Evolutionary conservation across 2,329 filamentous ascomycete species (phyloP).

Genomic region (Corniculantispora saksenae): DNA sequence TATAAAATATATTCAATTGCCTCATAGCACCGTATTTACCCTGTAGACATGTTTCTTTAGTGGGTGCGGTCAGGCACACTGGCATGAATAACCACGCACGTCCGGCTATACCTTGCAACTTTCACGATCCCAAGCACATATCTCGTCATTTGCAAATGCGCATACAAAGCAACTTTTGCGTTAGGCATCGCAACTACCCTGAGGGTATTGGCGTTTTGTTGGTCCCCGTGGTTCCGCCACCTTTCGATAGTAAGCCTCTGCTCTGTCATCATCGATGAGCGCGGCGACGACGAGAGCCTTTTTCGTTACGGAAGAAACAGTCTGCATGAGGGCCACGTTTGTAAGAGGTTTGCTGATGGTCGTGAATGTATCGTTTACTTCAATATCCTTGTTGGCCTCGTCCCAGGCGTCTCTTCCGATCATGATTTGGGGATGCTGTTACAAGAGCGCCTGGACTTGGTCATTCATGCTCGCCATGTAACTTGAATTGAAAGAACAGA

Average conservation of each 20-base stretch:
- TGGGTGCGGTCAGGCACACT: no score
- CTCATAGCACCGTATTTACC: no score
- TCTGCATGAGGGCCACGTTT: background rate
- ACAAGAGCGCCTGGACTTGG: background rate
- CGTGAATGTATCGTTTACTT: background rate
- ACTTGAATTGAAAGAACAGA: background rate
- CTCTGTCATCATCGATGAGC: background rate
- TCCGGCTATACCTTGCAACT: background rate
- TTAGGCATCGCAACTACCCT: background rate
- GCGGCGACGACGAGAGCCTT: background rate
- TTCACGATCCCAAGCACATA: background rate
- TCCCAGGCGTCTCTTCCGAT: background rate
- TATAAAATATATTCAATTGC: no score
- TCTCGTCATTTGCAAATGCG: background rate
- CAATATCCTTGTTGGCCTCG: background rate
- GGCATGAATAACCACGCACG: no score
- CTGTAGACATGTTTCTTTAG: no score
- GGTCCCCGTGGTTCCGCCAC: background rate
- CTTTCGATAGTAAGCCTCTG: background rate
- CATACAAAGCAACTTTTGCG: background rate
- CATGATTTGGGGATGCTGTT: background rate
- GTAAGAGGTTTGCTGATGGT: background rate
- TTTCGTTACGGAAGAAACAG: background rate
- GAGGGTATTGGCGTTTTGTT: background rate
- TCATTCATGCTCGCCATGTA: background rate